Conservation (phyloP, 352 stramenopile genomes). For the Pythium rishiriense region DNA sequence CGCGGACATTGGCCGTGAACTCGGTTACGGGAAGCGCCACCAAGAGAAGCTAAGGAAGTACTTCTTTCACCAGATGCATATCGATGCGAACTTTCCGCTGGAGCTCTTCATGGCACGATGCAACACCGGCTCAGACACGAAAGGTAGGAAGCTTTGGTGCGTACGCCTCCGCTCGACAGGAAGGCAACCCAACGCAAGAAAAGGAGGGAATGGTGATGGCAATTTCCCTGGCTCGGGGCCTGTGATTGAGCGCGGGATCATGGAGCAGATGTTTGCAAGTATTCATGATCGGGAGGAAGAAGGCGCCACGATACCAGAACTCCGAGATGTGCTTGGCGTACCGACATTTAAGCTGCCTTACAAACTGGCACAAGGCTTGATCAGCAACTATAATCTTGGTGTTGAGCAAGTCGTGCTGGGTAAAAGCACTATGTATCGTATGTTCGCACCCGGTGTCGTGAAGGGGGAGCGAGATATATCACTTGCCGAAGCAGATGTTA, state of each 20-base stretch:
- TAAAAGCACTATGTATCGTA: conserved; percentile 84
- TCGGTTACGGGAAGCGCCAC: conserved; percentile 73
- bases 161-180: conserved; percentile 45
- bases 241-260: conserved; percentile 70
- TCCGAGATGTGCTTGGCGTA: conserved; percentile 74
- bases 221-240: conserved; percentile 25
- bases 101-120: conserved; percentile 83
- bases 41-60: conserved; percentile 84
- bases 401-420: conserved; percentile 78
- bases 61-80: conserved; percentile 75
- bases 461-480: conserved; percentile 11
- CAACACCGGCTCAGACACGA: conserved; percentile 57
- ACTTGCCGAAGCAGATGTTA: conserved; percentile 6
- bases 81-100: conserved; percentile 56
- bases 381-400: conserved; percentile 76
- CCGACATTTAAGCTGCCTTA: conserved; percentile 86
- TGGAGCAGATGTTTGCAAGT: conserved; percentile 75
- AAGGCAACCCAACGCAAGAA: not conserved
- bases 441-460: conserved; percentile 54
- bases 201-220: not conserved
- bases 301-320: conserved; percentile 75
- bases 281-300: conserved; percentile 50
- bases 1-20: conserved; percentile 81
- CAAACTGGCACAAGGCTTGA: conserved; percentile 75
- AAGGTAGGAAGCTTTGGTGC: conserved; percentile 80